These are phyloP conservation scores for Zanthoxylum bungeanum DNA, from an alignment of 345 rosid genomes.

Conservation along the genomic window DNA sequence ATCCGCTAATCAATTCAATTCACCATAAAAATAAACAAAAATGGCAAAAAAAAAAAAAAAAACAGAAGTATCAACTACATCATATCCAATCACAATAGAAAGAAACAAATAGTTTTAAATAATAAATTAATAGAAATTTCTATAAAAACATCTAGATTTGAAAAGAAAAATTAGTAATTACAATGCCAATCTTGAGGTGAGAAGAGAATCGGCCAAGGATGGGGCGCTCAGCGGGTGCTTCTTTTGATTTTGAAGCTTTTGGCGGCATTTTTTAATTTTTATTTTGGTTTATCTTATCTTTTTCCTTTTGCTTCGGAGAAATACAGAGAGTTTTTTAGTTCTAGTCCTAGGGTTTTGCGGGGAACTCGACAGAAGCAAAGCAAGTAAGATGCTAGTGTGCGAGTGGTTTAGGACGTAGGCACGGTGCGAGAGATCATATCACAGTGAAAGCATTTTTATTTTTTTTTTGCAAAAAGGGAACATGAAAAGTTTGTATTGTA, in stretches of 20 bases:
- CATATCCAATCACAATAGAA: background rate
- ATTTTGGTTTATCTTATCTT: too few relatives aligned
- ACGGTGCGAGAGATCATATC: background rate
- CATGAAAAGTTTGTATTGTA: background rate
- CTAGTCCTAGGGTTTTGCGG: background rate
- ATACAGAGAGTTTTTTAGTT: background rate
- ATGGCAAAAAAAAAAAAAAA: background rate
- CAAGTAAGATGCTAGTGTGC: background rate
- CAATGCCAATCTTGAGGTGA: constrained; percentile 99
- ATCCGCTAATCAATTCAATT: background rate
- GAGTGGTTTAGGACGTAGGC: background rate
- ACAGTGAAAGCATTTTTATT: background rate
- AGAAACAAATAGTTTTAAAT: background rate
- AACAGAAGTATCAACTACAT: background rate
- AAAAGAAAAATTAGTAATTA: constrained; percentile 21
- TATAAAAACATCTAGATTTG: background rate
- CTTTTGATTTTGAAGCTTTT: constrained; percentile 82
- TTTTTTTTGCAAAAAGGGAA: background rate
- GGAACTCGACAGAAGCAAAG: background rate
- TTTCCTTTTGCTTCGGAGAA: background rate
- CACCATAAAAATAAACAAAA: background rate
- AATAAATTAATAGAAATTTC: background rate
- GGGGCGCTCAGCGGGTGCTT: constrained; percentile 86
- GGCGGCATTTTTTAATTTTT: constrained; percentile 99
- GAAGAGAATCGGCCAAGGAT: constrained; percentile 98